Conservation (phyloP, 2,329 filamentous ascomycete genomes). For the Tolypocladium amazonense region DNA sequence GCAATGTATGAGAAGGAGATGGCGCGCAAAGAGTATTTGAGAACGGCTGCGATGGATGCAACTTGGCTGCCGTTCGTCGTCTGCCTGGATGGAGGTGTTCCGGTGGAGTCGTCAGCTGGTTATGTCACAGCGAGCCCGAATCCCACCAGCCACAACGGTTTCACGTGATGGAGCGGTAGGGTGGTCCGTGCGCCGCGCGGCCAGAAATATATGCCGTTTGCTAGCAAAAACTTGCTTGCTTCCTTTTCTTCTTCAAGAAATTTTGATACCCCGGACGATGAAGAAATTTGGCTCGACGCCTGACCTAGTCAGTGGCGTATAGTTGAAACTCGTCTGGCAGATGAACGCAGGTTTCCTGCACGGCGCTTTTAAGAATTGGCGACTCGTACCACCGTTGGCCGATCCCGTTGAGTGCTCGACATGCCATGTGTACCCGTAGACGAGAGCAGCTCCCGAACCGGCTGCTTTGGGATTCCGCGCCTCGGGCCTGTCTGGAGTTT, state of each 20-base stretch:
- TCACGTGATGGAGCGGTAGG: neutral
- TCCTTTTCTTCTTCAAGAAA: constrained; percentile 33
- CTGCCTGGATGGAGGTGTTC: neutral
- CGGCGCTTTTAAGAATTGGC: constrained; percentile 56
- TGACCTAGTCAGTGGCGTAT: constrained; percentile 28
- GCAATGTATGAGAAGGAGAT: neutral
- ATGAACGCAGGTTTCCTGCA: constrained; percentile 31
- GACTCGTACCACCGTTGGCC: constrained; percentile 43
- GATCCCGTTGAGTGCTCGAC: constrained; percentile 56
- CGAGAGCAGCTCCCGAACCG: neutral
- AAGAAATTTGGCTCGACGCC: constrained; percentile 44
- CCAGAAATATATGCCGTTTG: neutral
- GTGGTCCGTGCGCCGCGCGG: constrained; percentile 16
- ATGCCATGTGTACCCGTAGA: constrained; percentile 17
- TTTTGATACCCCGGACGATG: constrained; percentile 43
- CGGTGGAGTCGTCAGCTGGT: neutral
- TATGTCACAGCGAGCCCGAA: neutral
- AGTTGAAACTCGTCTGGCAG: constrained; percentile 50
- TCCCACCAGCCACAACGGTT: neutral
- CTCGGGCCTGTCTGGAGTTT: neutral
- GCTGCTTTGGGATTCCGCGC: no score
- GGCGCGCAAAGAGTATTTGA: neutral
- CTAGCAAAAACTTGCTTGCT: constrained; percentile 4
- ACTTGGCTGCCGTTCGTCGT: neutral
- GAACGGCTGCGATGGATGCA: neutral